Base-by-base conservation (phyloP, 2,329 filamentous ascomycete genomes). In the Xylariaceae sp. region DNA sequence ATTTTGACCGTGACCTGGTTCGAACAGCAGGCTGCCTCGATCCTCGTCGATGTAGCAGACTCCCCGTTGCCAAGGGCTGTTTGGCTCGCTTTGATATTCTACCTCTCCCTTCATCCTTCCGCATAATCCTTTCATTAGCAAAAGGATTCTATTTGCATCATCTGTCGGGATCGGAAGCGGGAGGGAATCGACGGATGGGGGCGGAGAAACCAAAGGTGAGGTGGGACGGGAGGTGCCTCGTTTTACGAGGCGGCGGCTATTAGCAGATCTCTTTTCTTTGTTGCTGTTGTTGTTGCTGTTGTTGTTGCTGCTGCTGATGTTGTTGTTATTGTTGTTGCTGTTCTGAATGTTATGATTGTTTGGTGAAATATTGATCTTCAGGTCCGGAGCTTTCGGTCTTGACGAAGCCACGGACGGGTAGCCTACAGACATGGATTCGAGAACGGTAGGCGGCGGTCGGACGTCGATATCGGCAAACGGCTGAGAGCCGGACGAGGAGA, bases 41-140 rank as follows among this genome's bases (percentile, higher is more conserved):
- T 87, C 83, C 44, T 88, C 84, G 47, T 90, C 83, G 47, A 93
- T 87, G 56, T 83, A 88, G 58, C 83, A 86, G 47, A 84, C 78
- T n/a, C 86, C 86, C 26, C 72, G 64, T 43, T 76, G 73, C 87
- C 87, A 93, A 1, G 74, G 70, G 13, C 74, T 79, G 18, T 70
- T 68, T 12, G 73, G 69, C 29, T 80, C 78, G 33, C 72, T 72
- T 53, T 85, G 79, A 58, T 87, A 91, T 49, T 87, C 83, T 22
- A 89, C 72, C 51, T 84, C 81, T 42, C 87, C 87, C 54, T 81
- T 82, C 87, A 91, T 93, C 50, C 82, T 78, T 19, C 88, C 87
- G 55, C 83, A 85, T 6, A 89, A 68, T 18, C 76, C 82, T 61
- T 83, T 87, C 86, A 93, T 91, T 45, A 93, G 66, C 53, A 80